Percentiles rank a stretch among this genome's conserved stretches.
Conservation (phyloP, 495 filamentous ascomycete species). For the Talaromyces liani region DNA sequence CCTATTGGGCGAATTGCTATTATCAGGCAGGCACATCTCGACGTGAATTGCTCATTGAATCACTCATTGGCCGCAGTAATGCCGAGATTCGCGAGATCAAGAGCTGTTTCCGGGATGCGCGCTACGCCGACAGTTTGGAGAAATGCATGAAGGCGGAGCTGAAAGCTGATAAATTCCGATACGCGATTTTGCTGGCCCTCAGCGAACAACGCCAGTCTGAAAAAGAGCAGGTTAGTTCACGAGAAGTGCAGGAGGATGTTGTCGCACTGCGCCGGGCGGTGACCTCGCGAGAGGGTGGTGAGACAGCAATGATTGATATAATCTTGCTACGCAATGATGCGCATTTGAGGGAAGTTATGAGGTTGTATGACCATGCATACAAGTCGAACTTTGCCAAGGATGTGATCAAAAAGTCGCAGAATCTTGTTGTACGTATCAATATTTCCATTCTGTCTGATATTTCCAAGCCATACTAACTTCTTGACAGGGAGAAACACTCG, state of each 20-base stretch:
- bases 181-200: constrained; percentile 76
- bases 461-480: not conserved
- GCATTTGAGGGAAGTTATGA: constrained; percentile 74
- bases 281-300: constrained; percentile 69
- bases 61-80: constrained; percentile 82
- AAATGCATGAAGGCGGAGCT: constrained; percentile 87
- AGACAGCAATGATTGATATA: constrained; percentile 84
- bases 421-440: constrained; percentile 69
- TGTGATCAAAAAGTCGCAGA: constrained; percentile 80
- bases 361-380: constrained; percentile 61
- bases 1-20: constrained; percentile 98
- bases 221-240: constrained; percentile 44
- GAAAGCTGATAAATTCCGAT: constrained; percentile 90
- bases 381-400: constrained; percentile 75
- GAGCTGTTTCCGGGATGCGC: constrained; percentile 83
- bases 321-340: constrained; percentile 70
- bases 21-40: constrained; percentile 84
- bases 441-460: not conserved
- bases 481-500: constrained; percentile 85
- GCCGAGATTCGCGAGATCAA: constrained; percentile 86
- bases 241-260: constrained; percentile 63
- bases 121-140: constrained; percentile 75
- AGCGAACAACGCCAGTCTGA: constrained; percentile 82
- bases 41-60: constrained; percentile 85
- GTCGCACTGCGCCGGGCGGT: constrained; percentile 63